phyloP scores from a whole-genome alignment of 176 grass and related monocot genomes.

The Oryza coarctata region DNA sequence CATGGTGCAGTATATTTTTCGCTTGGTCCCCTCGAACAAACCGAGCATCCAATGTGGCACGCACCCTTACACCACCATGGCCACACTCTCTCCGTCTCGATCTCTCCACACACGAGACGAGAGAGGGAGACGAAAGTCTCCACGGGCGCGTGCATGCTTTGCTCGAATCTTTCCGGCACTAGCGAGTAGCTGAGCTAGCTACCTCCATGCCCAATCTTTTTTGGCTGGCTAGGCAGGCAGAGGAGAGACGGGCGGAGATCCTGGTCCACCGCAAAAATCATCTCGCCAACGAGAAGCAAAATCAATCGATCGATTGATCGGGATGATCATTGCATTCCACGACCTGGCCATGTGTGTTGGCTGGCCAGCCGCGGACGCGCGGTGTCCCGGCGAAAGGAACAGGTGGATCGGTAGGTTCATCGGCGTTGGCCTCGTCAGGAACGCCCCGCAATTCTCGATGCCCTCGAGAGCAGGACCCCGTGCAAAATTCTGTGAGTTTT shows the following conservation, averaged over 20 bases:
- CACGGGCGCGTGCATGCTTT: not conserved
- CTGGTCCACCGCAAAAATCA: slow-evolving; percentile 11
- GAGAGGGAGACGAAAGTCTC: not conserved
- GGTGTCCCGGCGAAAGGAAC: not conserved
- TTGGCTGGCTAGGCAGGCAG: not conserved
- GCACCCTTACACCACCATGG: not conserved
- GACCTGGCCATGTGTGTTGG: not conserved
- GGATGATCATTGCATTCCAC: not conserved
- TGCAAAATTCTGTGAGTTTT: not conserved
- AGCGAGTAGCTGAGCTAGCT: not conserved
- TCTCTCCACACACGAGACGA: not conserved
- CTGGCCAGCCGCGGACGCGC: not conserved
- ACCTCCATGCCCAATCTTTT: not conserved
- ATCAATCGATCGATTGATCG: not conserved
- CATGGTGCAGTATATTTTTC: not conserved
- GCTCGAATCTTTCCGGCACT: slow-evolving; percentile 3
- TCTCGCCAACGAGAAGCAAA: not conserved
- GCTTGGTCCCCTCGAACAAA: not conserved
- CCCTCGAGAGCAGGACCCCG: not conserved
- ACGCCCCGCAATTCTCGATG: not conserved
- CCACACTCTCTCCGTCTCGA: not conserved
- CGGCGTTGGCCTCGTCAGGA: not conserved
- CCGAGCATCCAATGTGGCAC: slow-evolving; percentile 3
- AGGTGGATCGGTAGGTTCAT: not conserved
- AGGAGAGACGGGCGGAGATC: not conserved